These are phyloP conservation scores for Buddleja alternifolia DNA, from an alignment of 257 asterid genomes.

Conservation along the genomic window DNA sequence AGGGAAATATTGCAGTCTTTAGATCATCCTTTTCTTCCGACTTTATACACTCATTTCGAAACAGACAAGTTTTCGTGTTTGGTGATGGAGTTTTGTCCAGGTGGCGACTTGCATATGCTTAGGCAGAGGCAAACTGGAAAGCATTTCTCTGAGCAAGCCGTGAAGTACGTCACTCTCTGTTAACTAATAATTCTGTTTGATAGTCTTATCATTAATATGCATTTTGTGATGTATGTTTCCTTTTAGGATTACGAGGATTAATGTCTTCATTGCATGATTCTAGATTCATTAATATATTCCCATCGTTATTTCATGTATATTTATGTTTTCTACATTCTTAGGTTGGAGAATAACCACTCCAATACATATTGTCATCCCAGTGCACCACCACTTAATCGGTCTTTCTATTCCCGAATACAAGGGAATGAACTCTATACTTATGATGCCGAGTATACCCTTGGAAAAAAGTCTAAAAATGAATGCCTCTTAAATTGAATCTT, in stretches of 20 bases:
- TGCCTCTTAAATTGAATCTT: no score
- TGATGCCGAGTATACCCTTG: no score
- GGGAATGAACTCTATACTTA: no score
- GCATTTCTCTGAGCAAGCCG: conserved; percentile 75
- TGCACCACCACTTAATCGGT: no score
- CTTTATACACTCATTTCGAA: conserved; percentile 64
- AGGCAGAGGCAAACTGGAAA: conserved; percentile 74
- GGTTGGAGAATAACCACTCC: no score
- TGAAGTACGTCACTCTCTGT: conserved; percentile 50
- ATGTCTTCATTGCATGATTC: background rate
- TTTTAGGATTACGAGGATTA: background rate
- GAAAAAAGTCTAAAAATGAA: no score
- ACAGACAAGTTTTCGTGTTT: conserved; percentile 70
- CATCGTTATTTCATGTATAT: no score
- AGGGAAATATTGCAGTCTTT: conserved; percentile 66
- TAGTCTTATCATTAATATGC: background rate
- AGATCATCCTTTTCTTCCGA: conserved; percentile 74
- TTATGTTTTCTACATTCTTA: no score
- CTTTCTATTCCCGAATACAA: no score
- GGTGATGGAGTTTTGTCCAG: conserved; percentile 85
- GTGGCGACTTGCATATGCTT: conserved; percentile 73
- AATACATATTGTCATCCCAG: no score
- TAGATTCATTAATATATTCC: no score
- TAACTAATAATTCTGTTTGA: conserved; percentile 14
- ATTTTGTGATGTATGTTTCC: background rate